Conservation (phyloP, 768 basidiomycete species). For the Auriculariales sp. region DNA sequence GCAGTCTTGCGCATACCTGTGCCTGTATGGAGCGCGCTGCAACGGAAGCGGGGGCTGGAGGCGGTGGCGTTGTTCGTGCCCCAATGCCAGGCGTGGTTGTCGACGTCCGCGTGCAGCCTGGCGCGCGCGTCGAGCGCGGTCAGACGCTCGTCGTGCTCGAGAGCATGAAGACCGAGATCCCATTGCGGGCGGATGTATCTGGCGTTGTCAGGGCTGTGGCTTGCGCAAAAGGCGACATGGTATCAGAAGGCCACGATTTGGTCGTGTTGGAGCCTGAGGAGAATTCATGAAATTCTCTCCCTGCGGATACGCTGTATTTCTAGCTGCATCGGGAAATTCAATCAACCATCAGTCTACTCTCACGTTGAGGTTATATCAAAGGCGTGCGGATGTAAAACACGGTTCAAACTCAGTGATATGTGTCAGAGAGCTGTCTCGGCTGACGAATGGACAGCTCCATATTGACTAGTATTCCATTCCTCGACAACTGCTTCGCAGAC, state of each 20-base stretch:
- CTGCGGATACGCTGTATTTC: too few relatives aligned
- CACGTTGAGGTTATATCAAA: too few relatives aligned
- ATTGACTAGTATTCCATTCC: too few relatives aligned
- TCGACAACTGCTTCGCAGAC: too few relatives aligned
- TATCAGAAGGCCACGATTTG: slow-evolving; percentile 72
- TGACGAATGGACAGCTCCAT: too few relatives aligned
- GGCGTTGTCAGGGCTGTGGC: slow-evolving; percentile 61
- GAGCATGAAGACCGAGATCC: slow-evolving; percentile 97
- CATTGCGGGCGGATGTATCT: slow-evolving; percentile 51
- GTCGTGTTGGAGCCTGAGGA: slow-evolving; percentile 26
- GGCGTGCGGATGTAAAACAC: too few relatives aligned
- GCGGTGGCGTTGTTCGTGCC: slow-evolving; percentile 45
- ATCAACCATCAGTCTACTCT: too few relatives aligned
- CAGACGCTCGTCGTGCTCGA: slow-evolving; percentile 75
- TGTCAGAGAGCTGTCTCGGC: too few relatives aligned
- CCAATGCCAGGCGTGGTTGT: slow-evolving; percentile 94
- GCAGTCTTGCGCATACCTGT: background rate
- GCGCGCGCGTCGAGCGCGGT: slow-evolving; percentile 67
- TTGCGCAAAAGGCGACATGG: slow-evolving; percentile 81
- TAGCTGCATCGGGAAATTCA: too few relatives aligned
- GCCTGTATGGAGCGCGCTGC: background rate
- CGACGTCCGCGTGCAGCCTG: slow-evolving; percentile 65
- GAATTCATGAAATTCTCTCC: too few relatives aligned
- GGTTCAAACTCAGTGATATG: too few relatives aligned
- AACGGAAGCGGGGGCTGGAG: background rate